Base-by-base conservation (phyloP, 257 asterid genomes). In the Fraxinus americana region DNA sequence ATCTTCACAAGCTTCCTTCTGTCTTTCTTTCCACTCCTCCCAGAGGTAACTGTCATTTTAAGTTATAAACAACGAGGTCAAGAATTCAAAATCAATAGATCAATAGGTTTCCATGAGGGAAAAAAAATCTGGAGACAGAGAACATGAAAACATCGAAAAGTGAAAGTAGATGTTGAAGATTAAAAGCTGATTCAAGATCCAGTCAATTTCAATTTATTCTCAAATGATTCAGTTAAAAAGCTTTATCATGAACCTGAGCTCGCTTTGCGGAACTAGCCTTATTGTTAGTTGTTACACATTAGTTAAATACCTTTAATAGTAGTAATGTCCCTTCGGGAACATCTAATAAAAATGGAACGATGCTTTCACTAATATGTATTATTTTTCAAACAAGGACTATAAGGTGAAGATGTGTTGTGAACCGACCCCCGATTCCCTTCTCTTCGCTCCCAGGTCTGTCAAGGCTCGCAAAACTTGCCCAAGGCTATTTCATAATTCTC, bases 21-120 rank as follows among this genome's bases (percentile, higher is more conserved):
- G 88, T 89, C 94, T 87, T 88, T 93, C 99, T 77, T 89, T 93
- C 97, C 97, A 95, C 83, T 95, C 99, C 85, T 95, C 99, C 89
- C 90, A 95, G 72, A 95, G 80, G 80, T 95, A 95, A 88, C 99
- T 95, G 94, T 38, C 75, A 77, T 77, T 70, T 59, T 82, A 84
- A 69, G 71, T 80, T 27, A 80, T 41, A 73, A 77, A 72, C 5
- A n/a, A 75, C 66, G 29, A 81, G 29, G 70, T 72, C 43, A 72
- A 79, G 54, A 50, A 70, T 27, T 38, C 43, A 70, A 77, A 70
- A 34, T 78, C 73, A 63, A 45, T 32, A 77, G 19, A 45, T 36
- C 74, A 34, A 52, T 57, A 45, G 54, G 57, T 61, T 25, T 52
- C 63, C 21, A 16, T 6, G 63, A 32, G 34, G 36, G 30, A 75